These are phyloP conservation scores for Forsythia viridissima DNA, from an alignment of 257 asterid species.

Conservation along the genomic window DNA sequence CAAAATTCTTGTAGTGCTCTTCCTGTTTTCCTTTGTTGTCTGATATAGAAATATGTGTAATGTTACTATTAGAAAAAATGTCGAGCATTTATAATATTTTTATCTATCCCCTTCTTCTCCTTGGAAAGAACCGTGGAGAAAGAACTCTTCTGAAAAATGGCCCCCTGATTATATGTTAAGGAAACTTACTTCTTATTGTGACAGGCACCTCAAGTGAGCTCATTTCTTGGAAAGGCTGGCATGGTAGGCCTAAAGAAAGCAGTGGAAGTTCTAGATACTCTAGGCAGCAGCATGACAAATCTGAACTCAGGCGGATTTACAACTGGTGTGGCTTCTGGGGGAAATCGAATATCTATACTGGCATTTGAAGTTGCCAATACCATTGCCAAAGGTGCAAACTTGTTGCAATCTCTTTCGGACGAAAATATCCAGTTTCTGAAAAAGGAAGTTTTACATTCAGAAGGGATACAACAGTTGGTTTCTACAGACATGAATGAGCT, in stretches of 20 bases:
- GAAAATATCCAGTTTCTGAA: conserved; percentile 69
- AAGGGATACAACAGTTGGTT: conserved; percentile 77
- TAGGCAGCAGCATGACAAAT: conserved; percentile 98
- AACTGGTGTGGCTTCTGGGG: conserved; percentile 68
- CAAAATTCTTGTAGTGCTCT: neutral
- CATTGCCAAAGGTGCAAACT: conserved; percentile 79
- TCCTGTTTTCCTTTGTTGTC: neutral
- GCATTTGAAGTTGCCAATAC: conserved; percentile 99
- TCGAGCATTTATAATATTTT: neutral
- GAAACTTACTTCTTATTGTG: conserved; percentile 28
- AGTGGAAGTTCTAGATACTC: conserved; percentile 91
- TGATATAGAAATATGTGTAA: conserved; percentile 5
- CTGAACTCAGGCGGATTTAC: conserved; percentile 87
- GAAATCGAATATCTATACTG: conserved; percentile 71
- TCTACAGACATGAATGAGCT: conserved; percentile 87
- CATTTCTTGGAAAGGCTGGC: conserved; percentile 98
- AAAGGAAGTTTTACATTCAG: conserved; percentile 78
- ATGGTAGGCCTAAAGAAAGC: conserved; percentile 86
- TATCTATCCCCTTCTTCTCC: neutral
- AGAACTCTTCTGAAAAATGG: conserved; percentile 16
- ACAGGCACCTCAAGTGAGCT: conserved; percentile 74
- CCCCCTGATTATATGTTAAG: conserved; percentile 12
- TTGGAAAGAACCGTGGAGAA: neutral
- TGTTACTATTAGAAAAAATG: neutral
- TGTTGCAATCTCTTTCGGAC: conserved; percentile 82